Evolutionary conservation across 2,329 filamentous ascomycete species (phyloP).

Genomic region (Penicillium nordicum): DNA sequence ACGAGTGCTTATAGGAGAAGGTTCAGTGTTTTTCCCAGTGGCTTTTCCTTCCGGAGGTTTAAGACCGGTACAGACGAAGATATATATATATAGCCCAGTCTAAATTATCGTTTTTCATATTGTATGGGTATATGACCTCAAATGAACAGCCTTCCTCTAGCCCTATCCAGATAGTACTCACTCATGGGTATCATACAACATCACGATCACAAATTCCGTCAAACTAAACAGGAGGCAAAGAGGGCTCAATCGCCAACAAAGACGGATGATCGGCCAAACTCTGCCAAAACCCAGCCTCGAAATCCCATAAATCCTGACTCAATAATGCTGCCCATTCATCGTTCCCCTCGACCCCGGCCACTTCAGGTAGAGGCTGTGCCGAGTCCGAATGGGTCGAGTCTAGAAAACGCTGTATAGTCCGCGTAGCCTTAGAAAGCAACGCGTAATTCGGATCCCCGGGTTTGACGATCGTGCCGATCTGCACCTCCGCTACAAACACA

Average conservation of each 20-base stretch:
- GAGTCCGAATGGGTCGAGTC: slow-evolving; percentile 24
- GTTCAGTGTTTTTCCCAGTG: background rate
- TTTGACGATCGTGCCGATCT: slow-evolving; percentile 25
- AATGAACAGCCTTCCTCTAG: background rate
- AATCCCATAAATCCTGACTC: slow-evolving; percentile 27
- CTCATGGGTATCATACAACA: background rate
- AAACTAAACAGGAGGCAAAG: slow-evolving; percentile 17
- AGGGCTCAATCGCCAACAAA: slow-evolving; percentile 21
- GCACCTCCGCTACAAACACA: slow-evolving; percentile 30
- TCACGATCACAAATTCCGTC: background rate
- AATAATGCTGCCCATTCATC: slow-evolving; percentile 24
- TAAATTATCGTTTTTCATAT: background rate
- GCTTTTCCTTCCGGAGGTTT: background rate
- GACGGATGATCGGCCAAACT: slow-evolving; percentile 28
- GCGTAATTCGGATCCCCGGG: slow-evolving; percentile 26
- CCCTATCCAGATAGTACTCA: background rate
- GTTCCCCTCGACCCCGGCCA: slow-evolving; percentile 11
- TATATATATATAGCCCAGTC: background rate
- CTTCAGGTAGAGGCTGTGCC: slow-evolving; percentile 6
- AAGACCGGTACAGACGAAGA: background rate
- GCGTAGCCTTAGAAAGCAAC: slow-evolving; percentile 24
- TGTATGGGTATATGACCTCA: background rate
- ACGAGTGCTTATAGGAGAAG: background rate
- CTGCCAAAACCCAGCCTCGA: slow-evolving; percentile 28
- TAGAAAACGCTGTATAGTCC: slow-evolving; percentile 26